Evolutionary conservation across 495 filamentous ascomycete species (phyloP).

Genomic region (Usnea hakonensis): DNA sequence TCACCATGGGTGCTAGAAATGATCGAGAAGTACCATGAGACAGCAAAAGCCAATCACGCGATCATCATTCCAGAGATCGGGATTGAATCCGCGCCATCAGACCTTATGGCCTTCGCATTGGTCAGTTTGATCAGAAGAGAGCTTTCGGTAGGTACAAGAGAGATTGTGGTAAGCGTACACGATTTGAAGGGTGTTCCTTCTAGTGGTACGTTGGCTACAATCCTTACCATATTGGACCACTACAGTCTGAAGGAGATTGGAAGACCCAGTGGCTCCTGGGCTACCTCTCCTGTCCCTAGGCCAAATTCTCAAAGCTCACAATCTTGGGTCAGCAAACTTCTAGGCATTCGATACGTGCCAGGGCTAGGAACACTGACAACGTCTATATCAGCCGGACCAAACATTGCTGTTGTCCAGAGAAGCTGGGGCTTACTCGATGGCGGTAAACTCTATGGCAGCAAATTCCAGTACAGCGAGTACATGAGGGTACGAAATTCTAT

Average conservation of each 20-base stretch:
- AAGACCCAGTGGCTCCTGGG: conserved; percentile 52
- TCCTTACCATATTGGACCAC: conserved; percentile 54
- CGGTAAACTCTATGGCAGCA: conserved; percentile 57
- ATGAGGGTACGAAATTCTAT: conserved; percentile 53
- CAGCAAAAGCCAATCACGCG: conserved; percentile 65
- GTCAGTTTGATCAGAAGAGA: conserved; percentile 56
- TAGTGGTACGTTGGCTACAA: conserved; percentile 64
- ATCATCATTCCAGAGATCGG: conserved; percentile 84
- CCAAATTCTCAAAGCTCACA: conserved; percentile 31
- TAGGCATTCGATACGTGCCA: conserved; percentile 55
- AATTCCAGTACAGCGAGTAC: conserved; percentile 66
- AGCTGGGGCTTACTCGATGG: conserved; percentile 65
- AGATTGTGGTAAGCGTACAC: conserved; percentile 55
- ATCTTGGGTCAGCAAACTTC: conserved; percentile 34
- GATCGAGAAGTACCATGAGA: conserved; percentile 70
- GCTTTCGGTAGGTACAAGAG: conserved; percentile 45
- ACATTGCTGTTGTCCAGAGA: conserved; percentile 64
- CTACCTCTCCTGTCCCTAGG: conserved; percentile 54
- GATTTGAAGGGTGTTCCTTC: conserved; percentile 59
- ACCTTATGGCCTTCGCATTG: conserved; percentile 67
- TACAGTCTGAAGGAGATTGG: conserved; percentile 51
- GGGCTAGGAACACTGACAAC: conserved; percentile 62
- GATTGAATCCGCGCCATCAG: conserved; percentile 77
- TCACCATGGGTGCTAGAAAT: conserved; percentile 71
- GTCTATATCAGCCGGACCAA: conserved; percentile 48